phyloP scores from a whole-genome alignment of 768 basidiomycete species.

The Psilocybe tampanensis region DNA sequence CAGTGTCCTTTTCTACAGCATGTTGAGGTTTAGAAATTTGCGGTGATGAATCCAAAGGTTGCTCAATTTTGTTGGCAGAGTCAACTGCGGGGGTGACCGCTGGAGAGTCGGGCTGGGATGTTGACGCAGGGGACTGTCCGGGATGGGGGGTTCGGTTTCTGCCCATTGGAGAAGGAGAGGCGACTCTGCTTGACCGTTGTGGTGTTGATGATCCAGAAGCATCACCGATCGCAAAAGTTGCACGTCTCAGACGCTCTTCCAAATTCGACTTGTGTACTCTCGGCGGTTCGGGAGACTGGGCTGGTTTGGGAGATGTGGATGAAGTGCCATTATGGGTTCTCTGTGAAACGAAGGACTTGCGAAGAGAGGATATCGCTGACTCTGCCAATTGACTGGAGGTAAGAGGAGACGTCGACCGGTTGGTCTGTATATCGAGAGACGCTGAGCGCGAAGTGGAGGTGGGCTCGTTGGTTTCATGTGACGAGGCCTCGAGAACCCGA shows the following conservation, averaged over 20 bases:
- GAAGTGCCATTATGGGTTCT: constrained; percentile 44
- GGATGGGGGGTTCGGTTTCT: constrained; percentile 9
- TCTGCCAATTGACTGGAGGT: constrained; percentile 63
- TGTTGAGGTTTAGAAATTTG: constrained; percentile 1
- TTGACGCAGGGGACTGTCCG: constrained; percentile 8
- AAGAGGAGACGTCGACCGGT: constrained; percentile 33
- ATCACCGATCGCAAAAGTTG: constrained; percentile 59
- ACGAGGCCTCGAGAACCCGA: constrained; percentile 33
- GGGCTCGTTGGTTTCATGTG: constrained; percentile 17
- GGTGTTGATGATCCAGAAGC: constrained; percentile 35
- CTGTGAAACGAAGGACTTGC: constrained; percentile 62
- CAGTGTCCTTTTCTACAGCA: not conserved
- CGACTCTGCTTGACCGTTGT: constrained; percentile 17
- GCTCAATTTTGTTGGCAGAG: constrained; percentile 6
- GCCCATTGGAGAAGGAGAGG: constrained; percentile 39
- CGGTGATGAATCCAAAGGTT: constrained; percentile 1
- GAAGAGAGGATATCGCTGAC: constrained; percentile 57
- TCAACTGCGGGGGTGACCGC: constrained; percentile 23
- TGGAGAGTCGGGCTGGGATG: constrained; percentile 16
- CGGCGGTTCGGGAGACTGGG: constrained; percentile 12
- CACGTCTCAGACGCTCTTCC: constrained; percentile 78
- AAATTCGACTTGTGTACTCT: constrained; percentile 52
- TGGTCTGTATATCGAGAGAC: constrained; percentile 30
- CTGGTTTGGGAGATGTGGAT: constrained; percentile 20
- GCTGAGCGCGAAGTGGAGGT: constrained; percentile 33